Evolutionary conservation across 768 basidiomycete genomes (phyloP).

Genomic region (Rickenella mellea): DNA sequence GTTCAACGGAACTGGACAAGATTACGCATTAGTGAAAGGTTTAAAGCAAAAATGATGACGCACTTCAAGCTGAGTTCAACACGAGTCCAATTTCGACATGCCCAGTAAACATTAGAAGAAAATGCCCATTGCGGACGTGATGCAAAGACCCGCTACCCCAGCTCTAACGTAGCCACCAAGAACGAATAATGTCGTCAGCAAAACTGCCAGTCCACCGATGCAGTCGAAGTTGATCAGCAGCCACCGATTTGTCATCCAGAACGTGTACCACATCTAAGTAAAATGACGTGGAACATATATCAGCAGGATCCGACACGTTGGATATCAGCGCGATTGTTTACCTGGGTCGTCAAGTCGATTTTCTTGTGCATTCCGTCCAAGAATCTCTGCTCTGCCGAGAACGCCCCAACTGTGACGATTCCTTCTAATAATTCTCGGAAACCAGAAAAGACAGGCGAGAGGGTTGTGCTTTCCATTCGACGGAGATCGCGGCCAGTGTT

Average conservation of each 20-base stretch:
- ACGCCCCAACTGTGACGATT: slow-evolving; percentile 12
- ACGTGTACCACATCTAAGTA: slow-evolving; percentile 3
- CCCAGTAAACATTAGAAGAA: slow-evolving; percentile 8
- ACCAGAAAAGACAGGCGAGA: slow-evolving; percentile 15
- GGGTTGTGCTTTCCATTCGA: slow-evolving; percentile 25
- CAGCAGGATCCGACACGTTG: slow-evolving; percentile 4
- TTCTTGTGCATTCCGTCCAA: slow-evolving; percentile 20
- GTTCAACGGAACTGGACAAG: slow-evolving; percentile 14
- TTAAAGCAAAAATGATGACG: slow-evolving; percentile 2
- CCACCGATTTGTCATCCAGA: slow-evolving; percentile 25
- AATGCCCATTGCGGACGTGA: slow-evolving; percentile 12
- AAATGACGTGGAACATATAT: background rate
- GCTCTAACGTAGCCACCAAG: slow-evolving; percentile 19
- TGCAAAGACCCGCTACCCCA: slow-evolving; percentile 10
- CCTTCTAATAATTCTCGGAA: slow-evolving; percentile 16
- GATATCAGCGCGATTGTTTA: slow-evolving; percentile 8
- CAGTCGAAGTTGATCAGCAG: slow-evolving; percentile 4
- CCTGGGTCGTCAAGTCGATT: slow-evolving; percentile 29
- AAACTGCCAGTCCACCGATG: slow-evolving; percentile 25
- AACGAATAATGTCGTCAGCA: slow-evolving; percentile 24
- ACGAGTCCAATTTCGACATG: slow-evolving; percentile 8
- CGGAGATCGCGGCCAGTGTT: slow-evolving; percentile 23
- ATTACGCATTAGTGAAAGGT: slow-evolving; percentile 10
- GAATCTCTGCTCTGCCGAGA: slow-evolving; percentile 12
- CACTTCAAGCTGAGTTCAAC: slow-evolving; percentile 18